These are phyloP conservation scores for Teratosphaeriaceae sp. DNA, from an alignment of 2,329 filamentous ascomycete species.

Conservation along the genomic window DNA sequence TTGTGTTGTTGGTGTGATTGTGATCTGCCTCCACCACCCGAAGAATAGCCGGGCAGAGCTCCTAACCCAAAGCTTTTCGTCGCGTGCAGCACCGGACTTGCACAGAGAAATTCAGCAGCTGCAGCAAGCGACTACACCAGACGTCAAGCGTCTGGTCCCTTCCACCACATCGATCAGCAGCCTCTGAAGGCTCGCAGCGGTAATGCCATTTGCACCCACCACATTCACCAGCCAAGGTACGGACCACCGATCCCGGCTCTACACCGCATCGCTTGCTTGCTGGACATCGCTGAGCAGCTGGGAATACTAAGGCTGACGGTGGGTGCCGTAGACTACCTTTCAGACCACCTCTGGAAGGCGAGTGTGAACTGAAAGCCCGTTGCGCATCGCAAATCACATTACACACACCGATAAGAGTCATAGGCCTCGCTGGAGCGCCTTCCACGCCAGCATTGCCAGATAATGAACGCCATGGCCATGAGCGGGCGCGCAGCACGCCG, in stretches of 20 bases:
- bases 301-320: constrained; percentile 46
- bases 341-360: constrained; percentile 65
- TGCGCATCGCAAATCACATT: neutral
- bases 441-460: neutral
- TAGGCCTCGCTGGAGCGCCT: neutral
- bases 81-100: too few relatives aligned
- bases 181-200: neutral
- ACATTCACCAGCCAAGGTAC: constrained; percentile 48
- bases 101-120: neutral
- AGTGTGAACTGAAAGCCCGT: constrained; percentile 49
- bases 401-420: neutral
- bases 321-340: constrained; percentile 53
- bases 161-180: neutral
- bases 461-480: constrained; percentile 25
- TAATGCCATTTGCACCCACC: constrained; percentile 44
- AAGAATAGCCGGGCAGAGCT: too few relatives aligned
- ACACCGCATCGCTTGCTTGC: constrained; percentile 2
- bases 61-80: too few relatives aligned
- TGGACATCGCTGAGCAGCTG: neutral
- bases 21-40: too few relatives aligned
- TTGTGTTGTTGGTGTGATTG: too few relatives aligned
- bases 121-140: too few relatives aligned
- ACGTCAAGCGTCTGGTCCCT: too few relatives aligned
- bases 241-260: constrained; percentile 9
- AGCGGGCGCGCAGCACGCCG: constrained; percentile 26